phyloP scores from a whole-genome alignment of 768 basidiomycete species.

The Harrya chromipes region DNA sequence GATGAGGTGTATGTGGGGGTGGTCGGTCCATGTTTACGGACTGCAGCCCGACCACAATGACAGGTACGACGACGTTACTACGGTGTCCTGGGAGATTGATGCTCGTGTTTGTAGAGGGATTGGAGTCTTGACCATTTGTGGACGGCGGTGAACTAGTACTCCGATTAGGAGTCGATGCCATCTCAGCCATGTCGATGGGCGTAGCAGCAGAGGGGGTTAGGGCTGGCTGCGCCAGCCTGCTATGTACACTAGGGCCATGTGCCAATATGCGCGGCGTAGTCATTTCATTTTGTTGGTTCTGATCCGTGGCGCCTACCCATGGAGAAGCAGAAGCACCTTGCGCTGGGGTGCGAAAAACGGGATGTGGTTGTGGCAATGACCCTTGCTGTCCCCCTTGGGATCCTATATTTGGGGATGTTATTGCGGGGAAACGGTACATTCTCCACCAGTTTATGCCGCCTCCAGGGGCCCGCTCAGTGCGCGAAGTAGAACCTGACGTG shows the following conservation, averaged over 20 bases:
- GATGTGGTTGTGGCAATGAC: conserved; percentile 25
- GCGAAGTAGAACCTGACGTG: conserved; percentile 29
- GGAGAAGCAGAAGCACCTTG: conserved; percentile 19
- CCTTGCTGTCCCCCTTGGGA: conserved; percentile 16
- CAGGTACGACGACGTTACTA: conserved; percentile 61
- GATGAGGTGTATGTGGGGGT: conserved; percentile 21
- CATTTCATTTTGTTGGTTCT: conserved; percentile 22
- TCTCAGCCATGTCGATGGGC: conserved; percentile 15
- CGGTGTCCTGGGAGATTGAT: conserved; percentile 25
- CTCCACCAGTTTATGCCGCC: conserved; percentile 77
- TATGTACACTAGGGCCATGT: conserved; percentile 17
- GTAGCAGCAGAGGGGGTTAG: conserved; percentile 10
- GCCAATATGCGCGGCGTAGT: conserved; percentile 11
- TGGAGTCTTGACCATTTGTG: conserved; percentile 14
- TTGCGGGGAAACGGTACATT: conserved; percentile 76
- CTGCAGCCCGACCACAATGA: conserved; percentile 81
- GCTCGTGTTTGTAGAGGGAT: conserved; percentile 12
- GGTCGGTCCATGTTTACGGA: conserved; percentile 55
- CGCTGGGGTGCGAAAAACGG: conserved; percentile 14
- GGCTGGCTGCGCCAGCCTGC: conserved; percentile 11
- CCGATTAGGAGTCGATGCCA: conserved; percentile 9
- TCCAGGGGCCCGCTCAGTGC: conserved; percentile 38
- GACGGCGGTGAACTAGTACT: conserved; percentile 4
- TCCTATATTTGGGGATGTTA: conserved; percentile 38
- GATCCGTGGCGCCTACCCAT: conserved; percentile 15